Conservation (phyloP, 108 stramenopile genomes). For the Fragilaria radians region DNA sequence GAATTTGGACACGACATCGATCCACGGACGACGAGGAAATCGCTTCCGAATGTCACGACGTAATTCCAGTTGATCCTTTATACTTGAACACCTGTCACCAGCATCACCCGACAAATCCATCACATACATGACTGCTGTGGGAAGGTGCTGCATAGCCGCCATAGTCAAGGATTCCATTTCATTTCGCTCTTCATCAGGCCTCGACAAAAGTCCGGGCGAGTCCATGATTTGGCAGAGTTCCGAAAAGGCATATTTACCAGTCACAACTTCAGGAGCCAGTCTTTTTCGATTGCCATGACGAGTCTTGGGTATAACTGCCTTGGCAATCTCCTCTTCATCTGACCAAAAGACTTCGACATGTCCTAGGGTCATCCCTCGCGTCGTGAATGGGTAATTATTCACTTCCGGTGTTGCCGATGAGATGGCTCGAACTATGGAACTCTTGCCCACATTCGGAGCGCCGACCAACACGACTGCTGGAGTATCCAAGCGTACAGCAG, state of each 20-base stretch:
- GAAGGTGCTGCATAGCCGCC: slow-evolving; percentile 92
- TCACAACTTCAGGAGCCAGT: slow-evolving; percentile 6
- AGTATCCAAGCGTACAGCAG: slow-evolving; percentile 78
- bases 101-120: slow-evolving; percentile 90
- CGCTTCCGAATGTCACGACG: slow-evolving; percentile 64
- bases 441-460: slow-evolving; percentile 96
- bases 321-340: slow-evolving; percentile 29
- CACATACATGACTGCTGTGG: slow-evolving; percentile 96
- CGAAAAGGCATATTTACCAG: slow-evolving; percentile 41
- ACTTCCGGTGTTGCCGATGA: slow-evolving; percentile 93
- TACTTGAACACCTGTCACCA: slow-evolving; percentile 82
- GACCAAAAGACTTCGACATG: slow-evolving; percentile 91
- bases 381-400: slow-evolving; percentile 97
- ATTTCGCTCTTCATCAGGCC: slow-evolving; percentile 76
- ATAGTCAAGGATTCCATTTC: slow-evolving; percentile 96
- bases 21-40: slow-evolving; percentile 93
- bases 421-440: slow-evolving; percentile 83
- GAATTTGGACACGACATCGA: slow-evolving; percentile 91
- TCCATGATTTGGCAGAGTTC: slow-evolving; percentile 86
- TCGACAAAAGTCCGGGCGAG: slow-evolving; percentile 83
- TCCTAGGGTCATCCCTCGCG: slow-evolving; percentile 92
- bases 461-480: slow-evolving; percentile 95
- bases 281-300: not conserved
- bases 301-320: slow-evolving; percentile 35
- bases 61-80: slow-evolving; percentile 80